Conservation (phyloP, 2,329 filamentous ascomycete genomes). For the Verticillium tricorpus region DNA sequence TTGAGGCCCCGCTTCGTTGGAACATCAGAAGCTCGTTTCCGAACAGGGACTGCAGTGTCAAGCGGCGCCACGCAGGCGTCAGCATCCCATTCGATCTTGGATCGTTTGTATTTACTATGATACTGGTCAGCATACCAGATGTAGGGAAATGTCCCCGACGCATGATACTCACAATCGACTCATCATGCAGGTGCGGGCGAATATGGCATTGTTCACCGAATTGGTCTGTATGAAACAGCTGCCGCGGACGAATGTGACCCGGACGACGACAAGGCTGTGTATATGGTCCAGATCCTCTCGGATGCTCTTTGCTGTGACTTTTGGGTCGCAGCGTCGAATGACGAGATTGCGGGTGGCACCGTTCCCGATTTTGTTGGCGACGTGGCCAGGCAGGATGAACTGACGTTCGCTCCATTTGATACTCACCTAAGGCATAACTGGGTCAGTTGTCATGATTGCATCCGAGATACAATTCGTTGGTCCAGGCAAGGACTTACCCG, state of each 20-base stretch:
- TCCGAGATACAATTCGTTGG: background rate
- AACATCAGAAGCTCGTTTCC: slow-evolving; percentile 18
- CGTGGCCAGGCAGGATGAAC: slow-evolving; percentile 58
- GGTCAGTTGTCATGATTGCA: background rate
- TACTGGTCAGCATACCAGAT: slow-evolving; percentile 20
- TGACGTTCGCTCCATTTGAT: slow-evolving; percentile 69
- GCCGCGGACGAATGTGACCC: slow-evolving; percentile 52
- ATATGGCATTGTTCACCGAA: slow-evolving; percentile 70
- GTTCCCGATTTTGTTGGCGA: slow-evolving; percentile 57
- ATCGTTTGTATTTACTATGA: slow-evolving; percentile 61
- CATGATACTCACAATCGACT: slow-evolving; percentile 40
- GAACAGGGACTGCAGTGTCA: slow-evolving; percentile 19
- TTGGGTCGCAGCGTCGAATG: slow-evolving; percentile 53
- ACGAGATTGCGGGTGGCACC: slow-evolving; percentile 74
- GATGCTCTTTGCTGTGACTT: slow-evolving; percentile 59
- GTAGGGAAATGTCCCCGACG: background rate
- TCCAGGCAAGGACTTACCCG: slow-evolving; percentile 43
- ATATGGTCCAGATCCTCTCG: slow-evolving; percentile 77
- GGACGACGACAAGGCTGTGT: slow-evolving; percentile 69
- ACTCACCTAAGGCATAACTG: slow-evolving; percentile 47
- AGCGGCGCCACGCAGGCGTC: slow-evolving; percentile 69
- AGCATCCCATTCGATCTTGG: slow-evolving; percentile 63
- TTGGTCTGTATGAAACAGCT: slow-evolving; percentile 70
- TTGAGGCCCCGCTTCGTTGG: slow-evolving; percentile 29
- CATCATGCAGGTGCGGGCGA: slow-evolving; percentile 76